Conservation (phyloP, 257 asterid genomes). For the Salvia rosmarinus region DNA sequence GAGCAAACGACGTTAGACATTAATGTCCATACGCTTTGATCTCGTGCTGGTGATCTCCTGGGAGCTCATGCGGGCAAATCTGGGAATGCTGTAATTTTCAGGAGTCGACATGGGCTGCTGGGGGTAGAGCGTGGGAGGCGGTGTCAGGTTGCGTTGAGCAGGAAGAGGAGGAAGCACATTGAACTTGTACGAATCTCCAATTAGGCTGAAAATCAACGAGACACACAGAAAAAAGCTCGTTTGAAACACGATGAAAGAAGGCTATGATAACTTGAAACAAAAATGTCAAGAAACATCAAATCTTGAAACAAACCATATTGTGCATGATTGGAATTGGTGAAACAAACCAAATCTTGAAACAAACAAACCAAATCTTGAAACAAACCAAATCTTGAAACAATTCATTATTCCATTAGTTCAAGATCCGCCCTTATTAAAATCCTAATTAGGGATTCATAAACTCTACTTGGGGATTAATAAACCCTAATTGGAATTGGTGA, state of each 20-base stretch:
- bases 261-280: neutral
- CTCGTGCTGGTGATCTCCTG: slow-evolving; percentile 57
- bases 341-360: too few species aligned
- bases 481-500: too few species aligned
- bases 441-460: too few species aligned
- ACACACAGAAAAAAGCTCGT: neutral
- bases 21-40: slow-evolving; percentile 79
- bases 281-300: neutral
- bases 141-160: slow-evolving; percentile 86
- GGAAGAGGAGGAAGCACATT: slow-evolving; percentile 90
- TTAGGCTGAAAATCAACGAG: slow-evolving; percentile 43
- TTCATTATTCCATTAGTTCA: too few species aligned
- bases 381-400: too few species aligned
- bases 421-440: too few species aligned
- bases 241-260: neutral
- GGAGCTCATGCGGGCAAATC: slow-evolving; percentile 52
- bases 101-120: slow-evolving; percentile 97
- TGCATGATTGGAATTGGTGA: too few species aligned
- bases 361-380: too few species aligned
- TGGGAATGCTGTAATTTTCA: slow-evolving; percentile 69
- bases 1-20: slow-evolving; percentile 46
- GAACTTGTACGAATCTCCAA: slow-evolving; percentile 68
- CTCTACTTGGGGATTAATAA: too few species aligned
- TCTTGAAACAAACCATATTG: neutral
- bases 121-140: slow-evolving; percentile 97